A percentile compares a stretch with the other conserved stretches of the same genome.
Conservation (phyloP, 257 asterid species). For the Thymus mandschuricus region DNA sequence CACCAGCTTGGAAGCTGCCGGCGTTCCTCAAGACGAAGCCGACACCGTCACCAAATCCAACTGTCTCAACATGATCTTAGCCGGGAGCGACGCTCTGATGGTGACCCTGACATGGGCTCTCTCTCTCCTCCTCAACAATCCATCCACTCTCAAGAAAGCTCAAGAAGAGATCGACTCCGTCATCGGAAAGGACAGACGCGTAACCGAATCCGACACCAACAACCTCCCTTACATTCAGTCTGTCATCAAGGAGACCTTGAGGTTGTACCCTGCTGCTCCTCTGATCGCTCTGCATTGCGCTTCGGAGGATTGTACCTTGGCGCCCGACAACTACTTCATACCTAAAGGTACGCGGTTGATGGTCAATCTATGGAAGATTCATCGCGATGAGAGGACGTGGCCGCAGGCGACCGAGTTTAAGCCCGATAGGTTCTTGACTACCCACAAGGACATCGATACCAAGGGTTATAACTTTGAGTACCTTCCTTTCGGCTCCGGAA, state of each 20-base stretch:
- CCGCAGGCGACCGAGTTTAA: conserved; percentile 26
- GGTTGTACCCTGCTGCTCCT: conserved; percentile 34
- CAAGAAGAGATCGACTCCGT: conserved; percentile 23
- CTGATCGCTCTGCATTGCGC: conserved; percentile 19
- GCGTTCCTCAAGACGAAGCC: conserved; percentile 10
- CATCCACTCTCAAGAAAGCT: conserved; percentile 10
- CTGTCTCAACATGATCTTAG: conserved; percentile 31
- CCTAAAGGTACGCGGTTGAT: conserved; percentile 27
- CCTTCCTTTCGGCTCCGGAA: conserved; percentile 34
- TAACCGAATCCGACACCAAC: conserved; percentile 28
- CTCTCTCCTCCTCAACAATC: conserved; percentile 32
- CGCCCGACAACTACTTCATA: conserved; percentile 20
- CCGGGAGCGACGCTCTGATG: conserved; percentile 21
- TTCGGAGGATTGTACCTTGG: conserved; percentile 28
- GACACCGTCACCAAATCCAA: conserved; percentile 33
- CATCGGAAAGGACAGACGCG: conserved; percentile 19
- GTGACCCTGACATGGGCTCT: conserved; percentile 9
- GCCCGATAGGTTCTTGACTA: conserved; percentile 32
- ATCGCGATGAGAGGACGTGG: conserved; percentile 25
- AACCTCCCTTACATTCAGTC: conserved; percentile 29
- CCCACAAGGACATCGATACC: conserved; percentile 29
- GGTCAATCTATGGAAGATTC: conserved; percentile 36
- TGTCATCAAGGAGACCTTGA: conserved; percentile 34
- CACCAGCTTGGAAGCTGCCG: background rate
- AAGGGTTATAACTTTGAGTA: conserved; percentile 25